Evolutionary conservation across 2,329 filamentous ascomycete species (phyloP).

Genomic region (Trichothecium sympodiale): DNA sequence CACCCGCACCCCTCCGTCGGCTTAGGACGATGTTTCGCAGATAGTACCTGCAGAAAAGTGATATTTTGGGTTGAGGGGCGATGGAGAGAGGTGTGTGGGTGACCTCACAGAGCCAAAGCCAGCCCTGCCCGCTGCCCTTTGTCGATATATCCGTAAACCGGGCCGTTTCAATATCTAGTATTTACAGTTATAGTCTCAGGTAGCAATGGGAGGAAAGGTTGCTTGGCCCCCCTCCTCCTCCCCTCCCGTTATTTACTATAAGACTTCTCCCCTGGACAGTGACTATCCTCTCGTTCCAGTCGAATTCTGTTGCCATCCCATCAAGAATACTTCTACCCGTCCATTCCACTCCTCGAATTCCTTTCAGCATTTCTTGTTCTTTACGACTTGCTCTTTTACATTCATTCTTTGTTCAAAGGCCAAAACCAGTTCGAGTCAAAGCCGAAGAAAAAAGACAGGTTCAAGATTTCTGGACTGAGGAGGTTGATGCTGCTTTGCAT

Average conservation of each 20-base stretch:
- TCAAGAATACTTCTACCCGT: slow-evolving; percentile 28
- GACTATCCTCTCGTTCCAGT: slow-evolving; percentile 24
- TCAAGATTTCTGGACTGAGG: too few species aligned
- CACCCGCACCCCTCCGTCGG: too few species aligned
- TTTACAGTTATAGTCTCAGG: too few species aligned
- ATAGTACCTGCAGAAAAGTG: too few species aligned
- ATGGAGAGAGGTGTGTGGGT: too few species aligned
- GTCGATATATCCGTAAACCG: slow-evolving; percentile 19
- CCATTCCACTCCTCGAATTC: slow-evolving; percentile 32
- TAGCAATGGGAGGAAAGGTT: too few species aligned
- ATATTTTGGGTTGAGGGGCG: too few species aligned
- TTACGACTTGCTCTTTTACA: slow-evolving; percentile 18
- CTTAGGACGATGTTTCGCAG: too few species aligned
- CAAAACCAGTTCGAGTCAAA: too few species aligned
- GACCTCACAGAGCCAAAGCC: slow-evolving; percentile 1
- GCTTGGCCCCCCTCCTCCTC: slow-evolving; percentile 1
- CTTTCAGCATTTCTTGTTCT: slow-evolving; percentile 31
- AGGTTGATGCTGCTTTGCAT: too few species aligned
- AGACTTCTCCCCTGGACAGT: slow-evolving; percentile 5
- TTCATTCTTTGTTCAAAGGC: too few species aligned
- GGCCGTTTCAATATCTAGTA: neutral
- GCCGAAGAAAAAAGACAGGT: too few species aligned
- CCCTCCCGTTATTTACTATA: slow-evolving; percentile 4
- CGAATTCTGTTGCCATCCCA: slow-evolving; percentile 17
- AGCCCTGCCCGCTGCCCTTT: slow-evolving; percentile 18